These are phyloP conservation scores for Exobasidium rhododendri DNA, from an alignment of 1,284 basidiomycete genomes.

Conservation along the genomic window DNA sequence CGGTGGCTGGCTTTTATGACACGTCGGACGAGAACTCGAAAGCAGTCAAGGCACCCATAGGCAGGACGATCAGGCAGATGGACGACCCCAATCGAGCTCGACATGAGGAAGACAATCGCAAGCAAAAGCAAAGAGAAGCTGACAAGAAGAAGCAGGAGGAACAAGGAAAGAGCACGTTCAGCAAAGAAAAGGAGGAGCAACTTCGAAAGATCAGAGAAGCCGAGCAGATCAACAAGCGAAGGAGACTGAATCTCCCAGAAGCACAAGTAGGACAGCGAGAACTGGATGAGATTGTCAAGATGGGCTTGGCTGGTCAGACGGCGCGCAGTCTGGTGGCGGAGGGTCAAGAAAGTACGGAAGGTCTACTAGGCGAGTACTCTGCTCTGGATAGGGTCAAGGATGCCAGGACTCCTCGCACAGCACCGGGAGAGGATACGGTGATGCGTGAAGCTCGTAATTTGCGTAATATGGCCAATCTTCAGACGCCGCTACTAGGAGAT, in stretches of 20 bases:
- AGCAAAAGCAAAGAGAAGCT: slow-evolving; percentile 62
- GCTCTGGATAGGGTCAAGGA: slow-evolving; percentile 79
- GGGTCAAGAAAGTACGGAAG: slow-evolving; percentile 74
- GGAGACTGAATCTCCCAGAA: slow-evolving; percentile 78
- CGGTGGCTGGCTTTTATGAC: slow-evolving; percentile 94
- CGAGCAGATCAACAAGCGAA: slow-evolving; percentile 83
- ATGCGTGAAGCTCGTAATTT: slow-evolving; percentile 92
- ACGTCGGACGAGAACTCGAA: slow-evolving; percentile 91
- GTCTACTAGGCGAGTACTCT: slow-evolving; percentile 86
- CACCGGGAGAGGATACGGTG: slow-evolving; percentile 62
- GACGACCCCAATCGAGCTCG: slow-evolving; percentile 57
- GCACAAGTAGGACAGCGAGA: slow-evolving; percentile 95
- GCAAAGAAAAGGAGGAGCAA: slow-evolving; percentile 74
- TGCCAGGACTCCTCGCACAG: slow-evolving; percentile 87
- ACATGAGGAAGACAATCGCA: slow-evolving; percentile 68
- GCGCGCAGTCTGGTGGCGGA: slow-evolving; percentile 73
- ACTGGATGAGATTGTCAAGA: slow-evolving; percentile 97
- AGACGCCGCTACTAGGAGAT: slow-evolving; percentile 92
- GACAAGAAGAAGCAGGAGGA: slow-evolving; percentile 66
- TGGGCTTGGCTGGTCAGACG: slow-evolving; percentile 85
- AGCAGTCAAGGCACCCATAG: slow-evolving; percentile 79
- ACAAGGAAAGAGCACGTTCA: slow-evolving; percentile 56
- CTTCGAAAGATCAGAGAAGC: slow-evolving; percentile 96
- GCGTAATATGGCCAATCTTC: slow-evolving; percentile 82
- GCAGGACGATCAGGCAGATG: slow-evolving; percentile 67